Evolutionary conservation across 2,329 filamentous ascomycete genomes (phyloP).

Genomic region (Geosmithia putterillii): DNA sequence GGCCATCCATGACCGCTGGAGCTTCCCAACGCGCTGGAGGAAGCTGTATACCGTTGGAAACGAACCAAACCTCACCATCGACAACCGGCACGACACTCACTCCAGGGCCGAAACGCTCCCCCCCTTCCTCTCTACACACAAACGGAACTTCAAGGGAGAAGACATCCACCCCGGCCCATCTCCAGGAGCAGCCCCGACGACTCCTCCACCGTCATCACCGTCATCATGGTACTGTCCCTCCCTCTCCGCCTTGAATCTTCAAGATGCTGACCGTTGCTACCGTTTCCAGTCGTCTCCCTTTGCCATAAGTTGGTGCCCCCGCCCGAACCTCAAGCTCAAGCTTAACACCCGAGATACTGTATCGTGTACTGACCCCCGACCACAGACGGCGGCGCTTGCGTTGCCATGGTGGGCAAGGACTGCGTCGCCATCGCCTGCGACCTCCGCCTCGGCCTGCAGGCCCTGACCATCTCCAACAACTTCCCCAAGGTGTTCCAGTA

Average conservation of each 20-base stretch:
- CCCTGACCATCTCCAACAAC: constrained; percentile 97
- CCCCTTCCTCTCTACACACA: neutral
- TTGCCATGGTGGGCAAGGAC: constrained; percentile 99
- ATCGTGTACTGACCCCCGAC: constrained; percentile 5
- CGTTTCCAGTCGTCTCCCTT: constrained; percentile 67
- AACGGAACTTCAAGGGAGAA: no score
- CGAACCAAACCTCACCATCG: neutral
- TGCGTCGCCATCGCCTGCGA: constrained; percentile 99
- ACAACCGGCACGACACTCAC: neutral
- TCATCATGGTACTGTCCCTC: constrained; percentile 17
- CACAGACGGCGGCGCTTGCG: constrained; percentile 76
- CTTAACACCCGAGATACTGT: neutral
- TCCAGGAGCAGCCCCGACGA: neutral
- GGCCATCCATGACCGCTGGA: neutral
- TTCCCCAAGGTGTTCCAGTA: constrained; percentile 99
- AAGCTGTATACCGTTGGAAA: neutral
- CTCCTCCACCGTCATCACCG: constrained; percentile 9
- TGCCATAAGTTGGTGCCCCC: constrained; percentile 67
- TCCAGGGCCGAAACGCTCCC: neutral
- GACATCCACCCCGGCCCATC: constrained; percentile 3
- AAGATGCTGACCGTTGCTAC: constrained; percentile 13
- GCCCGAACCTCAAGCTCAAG: neutral
- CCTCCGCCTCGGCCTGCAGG: constrained; percentile 90
- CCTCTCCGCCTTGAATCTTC: constrained; percentile 15
- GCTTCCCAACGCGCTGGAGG: neutral